These are phyloP conservation scores for Meyerozyma carpophila DNA, from an alignment of 1,139 yeast genomes.

Conservation along the genomic window DNA sequence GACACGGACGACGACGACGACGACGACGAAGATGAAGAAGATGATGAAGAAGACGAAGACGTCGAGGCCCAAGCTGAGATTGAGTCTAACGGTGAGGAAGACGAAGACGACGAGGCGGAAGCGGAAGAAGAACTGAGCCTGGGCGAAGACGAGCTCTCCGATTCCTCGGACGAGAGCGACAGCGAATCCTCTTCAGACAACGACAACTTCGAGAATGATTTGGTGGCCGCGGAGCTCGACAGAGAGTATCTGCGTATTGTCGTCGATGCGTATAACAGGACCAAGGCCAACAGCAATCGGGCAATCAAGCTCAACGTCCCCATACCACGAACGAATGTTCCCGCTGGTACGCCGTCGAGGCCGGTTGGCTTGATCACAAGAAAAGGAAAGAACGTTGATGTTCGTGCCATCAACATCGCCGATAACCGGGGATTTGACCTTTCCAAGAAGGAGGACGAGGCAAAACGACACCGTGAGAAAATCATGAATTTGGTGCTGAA, in stretches of 20 bases:
- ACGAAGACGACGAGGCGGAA: slow-evolving; percentile 15
- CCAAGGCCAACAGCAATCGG: slow-evolving; percentile 14
- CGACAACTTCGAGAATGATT: slow-evolving; percentile 22
- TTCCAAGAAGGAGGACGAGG: slow-evolving; percentile 26
- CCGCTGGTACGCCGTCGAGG: slow-evolving; percentile 1
- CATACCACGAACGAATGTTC: slow-evolving; percentile 10
- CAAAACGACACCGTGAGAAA: slow-evolving; percentile 31
- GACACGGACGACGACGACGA: slow-evolving; percentile 15
- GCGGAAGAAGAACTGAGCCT: slow-evolving; percentile 1
- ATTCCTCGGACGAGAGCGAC: slow-evolving; percentile 14
- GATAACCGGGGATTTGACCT: slow-evolving; percentile 41
- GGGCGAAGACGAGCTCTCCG: slow-evolving; percentile 4
- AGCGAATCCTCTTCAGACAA: slow-evolving; percentile 14
- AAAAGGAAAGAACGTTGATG: slow-evolving; percentile 40
- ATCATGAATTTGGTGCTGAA: slow-evolving; percentile 39
- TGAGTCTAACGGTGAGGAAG: slow-evolving; percentile 17
- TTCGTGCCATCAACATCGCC: slow-evolving; percentile 45
- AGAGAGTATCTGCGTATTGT: slow-evolving; percentile 48
- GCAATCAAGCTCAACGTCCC: slow-evolving; percentile 17
- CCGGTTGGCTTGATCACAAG: slow-evolving; percentile 36
- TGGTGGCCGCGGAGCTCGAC: slow-evolving; percentile 47
- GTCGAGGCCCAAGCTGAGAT: slow-evolving; percentile 11
- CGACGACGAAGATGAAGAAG: slow-evolving; percentile 13
- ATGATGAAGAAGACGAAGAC: slow-evolving; percentile 7
- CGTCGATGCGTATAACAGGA: slow-evolving; percentile 41